A percentile compares a stretch with the other conserved stretches of the same genome.
Conservation (phyloP, 202 grass and related monocot genomes). For the Zoysia matrella region DNA sequence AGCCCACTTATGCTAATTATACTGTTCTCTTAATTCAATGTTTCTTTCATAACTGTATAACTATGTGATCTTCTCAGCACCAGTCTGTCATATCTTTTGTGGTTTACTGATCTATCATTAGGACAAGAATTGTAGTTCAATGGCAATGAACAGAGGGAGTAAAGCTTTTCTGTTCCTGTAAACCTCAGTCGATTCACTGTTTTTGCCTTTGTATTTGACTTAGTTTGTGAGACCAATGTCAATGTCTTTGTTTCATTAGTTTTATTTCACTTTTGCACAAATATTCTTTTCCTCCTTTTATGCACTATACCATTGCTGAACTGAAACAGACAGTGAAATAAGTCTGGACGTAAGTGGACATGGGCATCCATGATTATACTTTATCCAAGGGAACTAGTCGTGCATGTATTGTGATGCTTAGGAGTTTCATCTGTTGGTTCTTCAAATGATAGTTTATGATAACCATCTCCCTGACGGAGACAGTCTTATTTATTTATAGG, state of each 20-base stretch:
- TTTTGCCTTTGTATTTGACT: conserved; percentile 17
- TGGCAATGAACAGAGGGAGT: neutral
- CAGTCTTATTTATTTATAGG: conserved; percentile 46
- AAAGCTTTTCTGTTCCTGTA: conserved; percentile 18
- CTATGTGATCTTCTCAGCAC: conserved; percentile 9
- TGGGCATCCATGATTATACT: neutral
- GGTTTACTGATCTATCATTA: neutral
- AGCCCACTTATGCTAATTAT: conserved; percentile 7
- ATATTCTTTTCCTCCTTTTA: conserved; percentile 19
- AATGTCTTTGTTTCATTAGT: conserved; percentile 30
- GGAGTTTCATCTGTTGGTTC: conserved; percentile 19
- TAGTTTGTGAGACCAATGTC: conserved; percentile 4
- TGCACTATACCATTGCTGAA: neutral
- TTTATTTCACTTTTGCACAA: conserved; percentile 1
- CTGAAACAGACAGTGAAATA: neutral
- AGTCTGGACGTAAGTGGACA: neutral
- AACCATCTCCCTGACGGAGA: neutral
- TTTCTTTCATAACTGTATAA: conserved; percentile 1
- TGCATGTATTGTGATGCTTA: conserved; percentile 5
- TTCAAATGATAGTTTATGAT: neutral
- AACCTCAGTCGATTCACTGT: conserved; percentile 1
- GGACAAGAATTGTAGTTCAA: no score
- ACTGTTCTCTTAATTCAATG: conserved; percentile 16
- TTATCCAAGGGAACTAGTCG: neutral
- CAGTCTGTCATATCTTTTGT: neutral